Evolutionary conservation across 306 rosid species (phyloP), one percentile per base, ranked within the genome.

Genomic region (Trichosanthes cucumerina): DNA sequence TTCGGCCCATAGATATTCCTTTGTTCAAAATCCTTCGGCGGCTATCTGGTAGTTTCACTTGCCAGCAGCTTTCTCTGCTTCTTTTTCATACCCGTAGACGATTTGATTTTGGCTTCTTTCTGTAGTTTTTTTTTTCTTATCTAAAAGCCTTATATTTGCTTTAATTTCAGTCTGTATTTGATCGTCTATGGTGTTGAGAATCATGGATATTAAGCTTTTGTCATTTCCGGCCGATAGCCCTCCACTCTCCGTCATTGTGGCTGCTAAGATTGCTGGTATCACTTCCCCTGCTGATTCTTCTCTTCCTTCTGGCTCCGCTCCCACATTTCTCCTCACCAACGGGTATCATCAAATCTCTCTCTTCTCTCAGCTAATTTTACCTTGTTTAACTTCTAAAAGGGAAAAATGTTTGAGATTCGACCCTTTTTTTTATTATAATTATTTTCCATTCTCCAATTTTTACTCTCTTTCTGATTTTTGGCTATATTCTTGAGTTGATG

Each of bases 201-300:
- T 73, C 18, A 91, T 92, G 96, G 91, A 88, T 75, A 79, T 89
- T 68, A 69, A 84, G 80, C 79, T 69, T 47, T 73, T 92, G 16
- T 78, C 92, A 0, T 95, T 92, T 79, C 47, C 93, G 60, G 88
- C 91, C 5, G 81, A 89, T 36, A 46, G 75, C 58, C 96, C 97
- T 18, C 97, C 98, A 13, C 80, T 92, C 26, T 74, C 97, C 23
- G 89, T 89, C 24, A 85, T 95, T 44, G 89, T 86, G 52, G 96
- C 97, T 9, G 87, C 92, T 19, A 95, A 86, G 82, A 75, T 95
- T 56, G 88, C 92, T 54, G 89, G 88, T 3, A 16, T 91, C 33
- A 53, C 90, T 39, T 82, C 79, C 9, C 79, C 88, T 24, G 46
- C 80, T 13, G 93, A 91, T 26, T 7, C 90, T 50, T 89, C 96